Percentiles rank a stretch among this genome's conserved stretches.
These are phyloP conservation scores for Chenopodium quinoa DNA, from an alignment of 148 eudicot genomes.

Conservation along the genomic window DNA sequence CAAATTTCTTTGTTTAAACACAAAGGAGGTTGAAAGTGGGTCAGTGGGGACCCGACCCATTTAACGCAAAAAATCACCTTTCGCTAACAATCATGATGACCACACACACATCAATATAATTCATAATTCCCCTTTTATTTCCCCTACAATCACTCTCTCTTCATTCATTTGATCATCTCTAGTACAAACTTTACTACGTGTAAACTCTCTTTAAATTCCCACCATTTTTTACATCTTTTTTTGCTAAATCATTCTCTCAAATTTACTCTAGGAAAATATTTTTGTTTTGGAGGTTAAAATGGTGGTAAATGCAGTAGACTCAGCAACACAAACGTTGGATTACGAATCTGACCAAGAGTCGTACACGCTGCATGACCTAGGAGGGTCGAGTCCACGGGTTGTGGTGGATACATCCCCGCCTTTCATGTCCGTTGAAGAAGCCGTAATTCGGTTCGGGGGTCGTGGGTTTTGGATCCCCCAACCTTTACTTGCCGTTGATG, in stretches of 20 bases:
- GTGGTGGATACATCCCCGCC: slow-evolving; percentile 82
- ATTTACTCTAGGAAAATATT: too few relatives aligned
- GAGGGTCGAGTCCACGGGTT: slow-evolving; percentile 42
- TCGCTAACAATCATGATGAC: slow-evolving; percentile 25
- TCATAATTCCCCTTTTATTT: slow-evolving; percentile 3
- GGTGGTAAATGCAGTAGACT: slow-evolving; percentile 32
- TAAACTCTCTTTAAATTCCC: slow-evolving; percentile 4
- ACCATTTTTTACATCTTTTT: neutral
- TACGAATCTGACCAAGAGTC: slow-evolving; percentile 17
- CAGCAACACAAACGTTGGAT: slow-evolving; percentile 40
- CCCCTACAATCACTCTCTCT: slow-evolving; percentile 2
- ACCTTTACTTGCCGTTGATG: slow-evolving; percentile 32
- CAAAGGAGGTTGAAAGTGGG: slow-evolving; percentile 4
- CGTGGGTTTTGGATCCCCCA: slow-evolving; percentile 72
- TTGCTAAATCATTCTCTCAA: neutral
- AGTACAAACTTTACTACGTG: neutral
- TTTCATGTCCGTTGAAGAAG: slow-evolving; percentile 83
- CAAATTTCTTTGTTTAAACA: neutral
- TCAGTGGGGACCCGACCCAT: slow-evolving; percentile 18
- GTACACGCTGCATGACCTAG: neutral
- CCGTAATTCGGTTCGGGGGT: slow-evolving; percentile 78
- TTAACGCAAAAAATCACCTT: slow-evolving; percentile 6
- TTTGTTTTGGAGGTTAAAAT: neutral
- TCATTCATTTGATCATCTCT: neutral
- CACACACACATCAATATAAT: neutral